These are phyloP conservation scores for Umbelopsis vinacea DNA, from an alignment of 192 early-diverging fungal genomes.

Conservation along the genomic window DNA sequence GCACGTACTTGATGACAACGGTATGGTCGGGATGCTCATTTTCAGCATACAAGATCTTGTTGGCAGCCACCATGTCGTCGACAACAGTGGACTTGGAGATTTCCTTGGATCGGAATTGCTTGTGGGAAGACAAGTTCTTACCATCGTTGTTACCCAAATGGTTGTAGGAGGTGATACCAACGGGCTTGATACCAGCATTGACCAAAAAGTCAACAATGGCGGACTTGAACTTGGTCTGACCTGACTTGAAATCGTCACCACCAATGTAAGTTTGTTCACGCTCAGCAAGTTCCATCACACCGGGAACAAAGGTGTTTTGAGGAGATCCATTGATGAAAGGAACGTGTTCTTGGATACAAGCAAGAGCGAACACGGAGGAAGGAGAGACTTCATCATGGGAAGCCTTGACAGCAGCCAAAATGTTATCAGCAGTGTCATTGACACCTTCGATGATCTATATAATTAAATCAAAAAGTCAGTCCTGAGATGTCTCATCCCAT, in stretches of 20 bases:
- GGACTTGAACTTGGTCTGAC: conserved; percentile 99
- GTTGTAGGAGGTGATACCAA: conserved; percentile 96
- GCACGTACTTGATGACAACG: conserved; percentile 99
- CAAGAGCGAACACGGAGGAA: conserved; percentile 95
- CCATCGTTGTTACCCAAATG: conserved; percentile 99
- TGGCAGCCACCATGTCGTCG: conserved; percentile 98
- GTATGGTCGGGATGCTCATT: conserved; percentile 67
- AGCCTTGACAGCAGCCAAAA: conserved; percentile 77
- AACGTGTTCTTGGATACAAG: conserved; percentile 92
- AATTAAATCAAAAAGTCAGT: too few relatives aligned
- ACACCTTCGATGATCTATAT: conserved; percentile 69
- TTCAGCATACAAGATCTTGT: conserved; percentile 88
- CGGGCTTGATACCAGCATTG: conserved; percentile 97
- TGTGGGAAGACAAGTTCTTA: conserved; percentile 93
- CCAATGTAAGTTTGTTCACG: conserved; percentile 90
- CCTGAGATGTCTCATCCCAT: too few relatives aligned
- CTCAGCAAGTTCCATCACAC: conserved; percentile 88
- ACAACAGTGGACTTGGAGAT: conserved; percentile 99
- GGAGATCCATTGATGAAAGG: conserved; percentile 99
- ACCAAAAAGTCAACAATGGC: conserved; percentile 98
- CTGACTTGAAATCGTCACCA: conserved; percentile 99
- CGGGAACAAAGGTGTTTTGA: conserved; percentile 99
- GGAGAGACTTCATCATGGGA: conserved; percentile 94
- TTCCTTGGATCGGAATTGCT: conserved; percentile 99
- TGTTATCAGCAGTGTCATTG: conserved; percentile 95